A percentile compares a stretch with the other conserved stretches of the same genome.
phyloP scores from a whole-genome alignment of 164 flowering plant species.

The Sextonia rubra region DNA sequence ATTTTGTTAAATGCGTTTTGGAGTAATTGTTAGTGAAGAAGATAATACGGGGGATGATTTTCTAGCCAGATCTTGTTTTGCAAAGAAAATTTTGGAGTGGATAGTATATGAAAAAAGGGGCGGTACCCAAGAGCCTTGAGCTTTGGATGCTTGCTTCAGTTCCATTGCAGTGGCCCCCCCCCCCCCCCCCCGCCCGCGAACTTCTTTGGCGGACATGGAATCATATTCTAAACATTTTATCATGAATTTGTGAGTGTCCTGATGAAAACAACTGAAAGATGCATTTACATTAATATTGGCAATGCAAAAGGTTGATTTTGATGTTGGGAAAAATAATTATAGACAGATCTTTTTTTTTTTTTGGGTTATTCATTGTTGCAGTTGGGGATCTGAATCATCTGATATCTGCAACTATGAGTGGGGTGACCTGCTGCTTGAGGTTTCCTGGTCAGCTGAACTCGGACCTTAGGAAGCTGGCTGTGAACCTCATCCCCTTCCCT shows the following conservation, averaged over 20 bases:
- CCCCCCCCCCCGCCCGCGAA: no score
- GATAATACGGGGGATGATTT: neutral
- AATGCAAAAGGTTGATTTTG: no score
- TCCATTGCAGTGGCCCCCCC: no score
- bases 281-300: no score
- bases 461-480: slow-evolving; percentile 5
- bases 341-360: neutral
- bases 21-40: no score
- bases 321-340: neutral
- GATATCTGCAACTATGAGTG: slow-evolving; percentile 5
- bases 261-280: no score
- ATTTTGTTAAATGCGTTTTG: neutral
- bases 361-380: neutral
- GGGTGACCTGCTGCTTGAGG: slow-evolving; percentile 7
- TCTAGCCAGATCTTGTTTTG: neutral
- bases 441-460: slow-evolving; percentile 10
- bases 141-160: neutral
- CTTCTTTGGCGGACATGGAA: no score
- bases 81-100: no score
- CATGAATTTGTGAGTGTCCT: no score
- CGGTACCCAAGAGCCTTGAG: neutral
- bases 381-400: slow-evolving; percentile 6
- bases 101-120: no score
- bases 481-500: slow-evolving; percentile 44
- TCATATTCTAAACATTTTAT: no score